A percentile compares a stretch with the other conserved stretches of the same genome.
These are phyloP conservation scores for Geotrichum klebahnii DNA, from an alignment of 1,139 yeast genomes.

Conservation along the genomic window DNA sequence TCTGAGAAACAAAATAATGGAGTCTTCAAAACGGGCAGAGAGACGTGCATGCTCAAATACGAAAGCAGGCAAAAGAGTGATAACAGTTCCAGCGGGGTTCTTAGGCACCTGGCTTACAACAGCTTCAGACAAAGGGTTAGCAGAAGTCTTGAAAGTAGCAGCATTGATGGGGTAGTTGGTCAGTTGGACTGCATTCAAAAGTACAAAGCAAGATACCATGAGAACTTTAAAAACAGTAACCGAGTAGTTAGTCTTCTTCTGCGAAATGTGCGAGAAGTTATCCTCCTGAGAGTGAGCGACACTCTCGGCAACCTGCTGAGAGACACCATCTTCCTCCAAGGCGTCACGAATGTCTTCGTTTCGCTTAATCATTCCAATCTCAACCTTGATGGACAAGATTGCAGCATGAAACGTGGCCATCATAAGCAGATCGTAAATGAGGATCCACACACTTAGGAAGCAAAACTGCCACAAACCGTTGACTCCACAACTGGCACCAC, in stretches of 20 bases:
- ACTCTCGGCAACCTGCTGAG: slow-evolving; percentile 64
- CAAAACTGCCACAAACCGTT: slow-evolving; percentile 71
- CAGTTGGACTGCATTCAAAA: slow-evolving; percentile 53
- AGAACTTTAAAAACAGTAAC: slow-evolving; percentile 61
- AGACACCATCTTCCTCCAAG: slow-evolving; percentile 89
- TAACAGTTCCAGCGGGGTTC: slow-evolving; percentile 47
- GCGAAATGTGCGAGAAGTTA: slow-evolving; percentile 21
- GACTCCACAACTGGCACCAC: slow-evolving; percentile 69
- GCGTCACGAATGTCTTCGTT: slow-evolving; percentile 76
- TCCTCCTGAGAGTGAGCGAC: slow-evolving; percentile 47
- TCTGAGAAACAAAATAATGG: slow-evolving; percentile 50
- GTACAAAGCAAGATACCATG: slow-evolving; percentile 63
- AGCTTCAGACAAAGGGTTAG: slow-evolving; percentile 19
- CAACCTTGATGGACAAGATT: slow-evolving; percentile 80
- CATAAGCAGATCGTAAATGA: slow-evolving; percentile 68
- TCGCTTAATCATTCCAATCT: slow-evolving; percentile 82
- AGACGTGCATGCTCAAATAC: slow-evolving; percentile 66
- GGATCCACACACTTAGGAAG: slow-evolving; percentile 66
- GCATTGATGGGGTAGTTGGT: slow-evolving; percentile 49
- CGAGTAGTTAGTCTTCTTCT: slow-evolving; percentile 32
- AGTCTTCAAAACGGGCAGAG: slow-evolving; percentile 64
- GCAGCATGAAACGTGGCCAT: slow-evolving; percentile 84
- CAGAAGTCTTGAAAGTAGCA: slow-evolving; percentile 27
- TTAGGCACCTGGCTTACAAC: slow-evolving; percentile 24
- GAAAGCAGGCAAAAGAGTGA: slow-evolving; percentile 64